Evolutionary conservation across 2,329 filamentous ascomycete genomes (phyloP).

Genomic region (Bipolaris zeicola): DNA sequence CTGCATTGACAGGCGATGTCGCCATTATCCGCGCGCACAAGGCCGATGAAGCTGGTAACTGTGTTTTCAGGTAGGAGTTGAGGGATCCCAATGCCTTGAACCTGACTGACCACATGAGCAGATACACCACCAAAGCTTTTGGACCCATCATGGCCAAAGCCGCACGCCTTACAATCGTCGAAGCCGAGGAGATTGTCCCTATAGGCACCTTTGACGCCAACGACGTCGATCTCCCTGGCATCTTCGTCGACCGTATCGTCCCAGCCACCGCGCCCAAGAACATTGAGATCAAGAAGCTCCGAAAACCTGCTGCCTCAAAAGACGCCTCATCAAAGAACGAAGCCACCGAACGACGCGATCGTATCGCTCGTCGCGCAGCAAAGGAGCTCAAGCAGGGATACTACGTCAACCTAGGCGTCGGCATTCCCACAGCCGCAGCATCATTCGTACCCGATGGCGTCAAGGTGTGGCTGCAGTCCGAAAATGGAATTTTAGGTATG

Average conservation of each 20-base stretch:
- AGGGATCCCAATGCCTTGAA: neutral
- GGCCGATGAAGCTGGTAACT: constrained; percentile 77
- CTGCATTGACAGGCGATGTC: constrained; percentile 74
- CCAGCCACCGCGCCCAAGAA: constrained; percentile 77
- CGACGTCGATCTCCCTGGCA: constrained; percentile 83
- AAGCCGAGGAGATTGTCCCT: constrained; percentile 93
- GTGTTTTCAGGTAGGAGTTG: constrained; percentile 61
- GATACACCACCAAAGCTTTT: constrained; percentile 48
- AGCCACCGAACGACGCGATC: constrained; percentile 60
- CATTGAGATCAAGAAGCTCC: constrained; percentile 64
- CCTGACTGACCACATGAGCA: constrained; percentile 12
- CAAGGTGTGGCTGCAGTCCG: constrained; percentile 68
- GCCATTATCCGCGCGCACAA: constrained; percentile 79
- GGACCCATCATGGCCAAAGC: constrained; percentile 76
- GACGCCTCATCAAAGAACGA: constrained; percentile 20
- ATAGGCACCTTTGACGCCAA: constrained; percentile 83
- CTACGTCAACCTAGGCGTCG: constrained; percentile 91
- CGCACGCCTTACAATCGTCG: constrained; percentile 87
- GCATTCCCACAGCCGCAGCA: constrained; percentile 90
- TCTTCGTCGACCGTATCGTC: constrained; percentile 89
- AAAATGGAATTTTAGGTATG: constrained; percentile 55
- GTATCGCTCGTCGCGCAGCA: constrained; percentile 80
- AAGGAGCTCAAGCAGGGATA: constrained; percentile 95
- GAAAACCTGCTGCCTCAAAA: constrained; percentile 27
- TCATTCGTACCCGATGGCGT: constrained; percentile 65